These are phyloP conservation scores for Thielaviopsis euricoi DNA, from an alignment of 2,329 filamentous ascomycete genomes.

Conservation along the genomic window DNA sequence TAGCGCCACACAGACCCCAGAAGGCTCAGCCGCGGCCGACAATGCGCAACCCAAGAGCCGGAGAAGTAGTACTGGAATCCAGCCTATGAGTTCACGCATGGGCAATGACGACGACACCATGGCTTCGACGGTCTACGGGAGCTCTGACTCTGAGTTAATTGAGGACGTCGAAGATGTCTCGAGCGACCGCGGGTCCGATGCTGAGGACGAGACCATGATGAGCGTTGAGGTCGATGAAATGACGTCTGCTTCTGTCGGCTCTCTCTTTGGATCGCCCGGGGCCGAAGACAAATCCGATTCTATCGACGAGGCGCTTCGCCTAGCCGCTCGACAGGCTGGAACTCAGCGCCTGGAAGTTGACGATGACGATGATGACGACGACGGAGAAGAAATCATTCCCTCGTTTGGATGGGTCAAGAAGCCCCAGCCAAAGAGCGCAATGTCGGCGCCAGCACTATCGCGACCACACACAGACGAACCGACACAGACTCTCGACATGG, in stretches of 20 bases:
- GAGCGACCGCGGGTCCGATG: conserved; percentile 37
- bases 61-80: conserved; percentile 41
- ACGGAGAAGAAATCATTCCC: conserved; percentile 52
- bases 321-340: conserved; percentile 59
- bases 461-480: not conserved
- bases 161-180: conserved; percentile 38
- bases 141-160: conserved; percentile 33
- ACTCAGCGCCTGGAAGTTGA: conserved; percentile 49
- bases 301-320: conserved; percentile 60
- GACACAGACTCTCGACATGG: conserved; percentile 23
- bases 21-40: not conserved
- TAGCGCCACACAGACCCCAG: conserved; percentile 21
- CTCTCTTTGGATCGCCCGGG: conserved; percentile 40
- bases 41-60: conserved; percentile 38
- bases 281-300: conserved; percentile 49
- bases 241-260: conserved; percentile 50
- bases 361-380: conserved; percentile 40
- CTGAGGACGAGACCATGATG: conserved; percentile 66
- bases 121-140: conserved; percentile 64
- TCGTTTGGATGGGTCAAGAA: conserved; percentile 62
- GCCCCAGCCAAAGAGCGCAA: conserved; percentile 11
- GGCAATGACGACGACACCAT: conserved; percentile 49
- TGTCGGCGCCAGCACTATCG: conserved; percentile 11
- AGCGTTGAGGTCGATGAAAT: conserved; percentile 66
- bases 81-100: conserved; percentile 43